Conservation (phyloP, 2,329 filamentous ascomycete genomes). For the Cordyceps militaris region DNA sequence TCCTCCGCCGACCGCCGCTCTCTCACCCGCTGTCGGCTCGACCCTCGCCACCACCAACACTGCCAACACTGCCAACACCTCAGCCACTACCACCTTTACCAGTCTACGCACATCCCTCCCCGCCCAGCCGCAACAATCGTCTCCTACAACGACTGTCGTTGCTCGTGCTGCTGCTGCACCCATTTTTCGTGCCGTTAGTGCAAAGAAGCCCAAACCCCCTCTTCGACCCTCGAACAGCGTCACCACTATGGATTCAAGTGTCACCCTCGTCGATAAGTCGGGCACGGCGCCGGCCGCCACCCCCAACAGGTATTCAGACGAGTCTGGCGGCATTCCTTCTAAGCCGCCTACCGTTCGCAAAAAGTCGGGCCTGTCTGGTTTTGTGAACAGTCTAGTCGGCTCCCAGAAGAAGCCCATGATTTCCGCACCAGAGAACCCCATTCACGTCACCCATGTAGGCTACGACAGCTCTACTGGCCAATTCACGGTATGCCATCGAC, state of each 20-base stretch:
- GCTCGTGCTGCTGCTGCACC: slow-evolving; percentile 38
- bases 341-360: slow-evolving; percentile 62
- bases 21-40: slow-evolving; percentile 18
- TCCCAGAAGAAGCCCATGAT: slow-evolving; percentile 89
- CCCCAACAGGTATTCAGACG: slow-evolving; percentile 73
- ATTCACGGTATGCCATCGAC: slow-evolving; percentile 67
- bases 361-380: slow-evolving; percentile 82
- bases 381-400: slow-evolving; percentile 75
- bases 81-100: slow-evolving; percentile 15
- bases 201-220: slow-evolving; percentile 38
- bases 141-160: slow-evolving; percentile 20
- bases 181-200: slow-evolving; percentile 39
- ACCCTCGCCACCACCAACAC: slow-evolving; percentile 25
- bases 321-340: slow-evolving; percentile 50
- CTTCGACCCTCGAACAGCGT: slow-evolving; percentile 59
- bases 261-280: slow-evolving; percentile 23
- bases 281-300: slow-evolving; percentile 27
- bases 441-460: slow-evolving; percentile 95
- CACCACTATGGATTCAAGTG: slow-evolving; percentile 28
- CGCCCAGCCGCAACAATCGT: slow-evolving; percentile 24
- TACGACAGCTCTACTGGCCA: slow-evolving; percentile 95
- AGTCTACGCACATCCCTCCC: slow-evolving; percentile 20
- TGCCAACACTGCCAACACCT: slow-evolving; percentile 17
- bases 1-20: background rate
- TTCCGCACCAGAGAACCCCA: slow-evolving; percentile 94